These are phyloP conservation scores for Linum lewisii DNA, from an alignment of 345 rosid genomes.

Conservation along the genomic window DNA sequence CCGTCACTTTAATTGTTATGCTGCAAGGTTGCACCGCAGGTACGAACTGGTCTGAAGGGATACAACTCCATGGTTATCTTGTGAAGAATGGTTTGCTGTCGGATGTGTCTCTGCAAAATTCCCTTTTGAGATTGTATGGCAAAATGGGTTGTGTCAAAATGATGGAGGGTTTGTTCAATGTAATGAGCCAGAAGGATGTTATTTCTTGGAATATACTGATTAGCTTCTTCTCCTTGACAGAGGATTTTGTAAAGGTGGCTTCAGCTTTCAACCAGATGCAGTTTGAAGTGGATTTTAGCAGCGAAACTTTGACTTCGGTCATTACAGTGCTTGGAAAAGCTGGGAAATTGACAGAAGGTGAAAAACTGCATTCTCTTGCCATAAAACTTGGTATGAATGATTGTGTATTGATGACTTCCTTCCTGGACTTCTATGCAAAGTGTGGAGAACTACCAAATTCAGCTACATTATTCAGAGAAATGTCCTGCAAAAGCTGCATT, in stretches of 20 bases:
- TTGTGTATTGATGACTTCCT: constrained; percentile 22
- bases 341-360: constrained; percentile 17
- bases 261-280: constrained; percentile 12
- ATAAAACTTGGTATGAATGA: constrained; percentile 23
- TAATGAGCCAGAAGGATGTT: constrained; percentile 18
- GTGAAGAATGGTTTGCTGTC: constrained; percentile 21
- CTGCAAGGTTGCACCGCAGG: constrained; percentile 24
- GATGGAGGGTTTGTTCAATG: constrained; percentile 16
- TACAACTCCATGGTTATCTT: constrained; percentile 22
- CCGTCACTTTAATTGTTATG: constrained; percentile 27
- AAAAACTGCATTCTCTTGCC: constrained; percentile 23
- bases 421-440: constrained; percentile 35
- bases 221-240: constrained; percentile 14
- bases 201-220: constrained; percentile 32
- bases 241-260: constrained; percentile 13
- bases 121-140: constrained; percentile 24
- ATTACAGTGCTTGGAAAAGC: constrained; percentile 18
- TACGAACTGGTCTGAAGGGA: constrained; percentile 14
- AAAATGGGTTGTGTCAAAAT: constrained; percentile 14
- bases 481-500: constrained; percentile 16
- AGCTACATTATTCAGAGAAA: constrained; percentile 15
- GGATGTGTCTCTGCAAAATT: constrained; percentile 22
- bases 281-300: constrained; percentile 9
- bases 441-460: constrained; percentile 20
- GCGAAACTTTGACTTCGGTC: constrained; percentile 21